These are phyloP conservation scores for Erodium moschatum DNA, from an alignment of 441 rosid genomes.

Conservation along the genomic window DNA sequence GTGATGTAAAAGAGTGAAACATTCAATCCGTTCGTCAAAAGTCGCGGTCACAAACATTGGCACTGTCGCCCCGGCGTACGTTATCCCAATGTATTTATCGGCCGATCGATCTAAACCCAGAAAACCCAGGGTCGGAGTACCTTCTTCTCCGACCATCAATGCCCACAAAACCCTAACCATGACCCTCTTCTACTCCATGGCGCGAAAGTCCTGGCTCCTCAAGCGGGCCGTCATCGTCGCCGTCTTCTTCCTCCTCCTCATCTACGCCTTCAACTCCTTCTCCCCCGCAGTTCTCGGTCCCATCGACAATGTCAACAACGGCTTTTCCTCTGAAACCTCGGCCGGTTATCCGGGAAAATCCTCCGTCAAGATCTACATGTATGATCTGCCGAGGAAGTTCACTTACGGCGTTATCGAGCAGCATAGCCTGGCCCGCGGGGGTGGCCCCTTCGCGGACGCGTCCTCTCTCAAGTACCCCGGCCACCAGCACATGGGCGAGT, in stretches of 20 bases:
- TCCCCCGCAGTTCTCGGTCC: conserved; percentile 24
- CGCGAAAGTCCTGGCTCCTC: conserved; percentile 65
- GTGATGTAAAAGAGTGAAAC: background rate
- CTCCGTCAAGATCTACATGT: conserved; percentile 54
- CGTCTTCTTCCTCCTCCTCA: conserved; percentile 47
- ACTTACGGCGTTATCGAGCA: conserved; percentile 64
- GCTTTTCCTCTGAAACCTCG: conserved; percentile 8
- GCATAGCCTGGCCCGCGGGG: conserved; percentile 66
- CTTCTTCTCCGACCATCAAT: conserved; percentile 9
- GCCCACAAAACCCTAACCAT: background rate
- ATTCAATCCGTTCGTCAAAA: background rate
- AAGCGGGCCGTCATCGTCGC: conserved; percentile 40
- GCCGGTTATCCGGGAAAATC: background rate
- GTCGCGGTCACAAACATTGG: background rate
- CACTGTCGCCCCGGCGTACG: background rate
- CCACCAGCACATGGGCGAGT: conserved; percentile 94
- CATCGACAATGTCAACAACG: conserved; percentile 18
- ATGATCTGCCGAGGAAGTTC: conserved; percentile 67
- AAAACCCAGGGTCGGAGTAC: conserved; percentile 5
- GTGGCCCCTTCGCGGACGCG: conserved; percentile 32
- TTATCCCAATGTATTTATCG: background rate
- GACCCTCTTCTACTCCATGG: conserved; percentile 29
- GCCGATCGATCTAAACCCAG: conserved; percentile 2
- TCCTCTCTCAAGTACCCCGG: conserved; percentile 64
- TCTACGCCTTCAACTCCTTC: conserved; percentile 47